These are phyloP conservation scores for Tuctoria greenei DNA, from an alignment of 176 grass and related monocot genomes.

Conservation along the genomic window DNA sequence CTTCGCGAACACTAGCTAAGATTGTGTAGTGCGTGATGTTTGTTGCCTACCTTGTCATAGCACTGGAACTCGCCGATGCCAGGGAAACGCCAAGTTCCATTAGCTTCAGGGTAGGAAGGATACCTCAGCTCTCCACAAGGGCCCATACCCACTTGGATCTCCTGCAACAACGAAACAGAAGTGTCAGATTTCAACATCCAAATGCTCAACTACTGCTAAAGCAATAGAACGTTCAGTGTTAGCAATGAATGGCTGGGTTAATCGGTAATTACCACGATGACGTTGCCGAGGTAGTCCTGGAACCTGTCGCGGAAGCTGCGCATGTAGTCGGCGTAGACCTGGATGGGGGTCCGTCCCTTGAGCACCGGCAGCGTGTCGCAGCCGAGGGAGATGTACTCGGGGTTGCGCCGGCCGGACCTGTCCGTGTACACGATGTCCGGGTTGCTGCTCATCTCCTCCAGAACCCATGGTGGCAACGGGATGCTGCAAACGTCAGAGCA, in stretches of 20 bases:
- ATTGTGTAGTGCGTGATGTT: too few relatives aligned
- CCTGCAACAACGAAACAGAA: constrained; percentile 42
- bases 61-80: constrained; percentile 98
- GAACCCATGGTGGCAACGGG: constrained; percentile 78
- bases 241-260: not conserved
- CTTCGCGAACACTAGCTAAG: not conserved
- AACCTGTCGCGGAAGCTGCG: constrained; percentile 83
- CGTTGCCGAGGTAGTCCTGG: constrained; percentile 61
- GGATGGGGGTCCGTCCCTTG: constrained; percentile 74
- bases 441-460: constrained; percentile 69
- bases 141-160: constrained; percentile 94
- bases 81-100: constrained; percentile 92
- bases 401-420: constrained; percentile 77
- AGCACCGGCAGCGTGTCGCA: constrained; percentile 82
- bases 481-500: constrained; percentile 51
- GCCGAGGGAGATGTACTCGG: constrained; percentile 91
- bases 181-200: not conserved
- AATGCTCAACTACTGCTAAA: not conserved
- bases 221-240: not conserved
- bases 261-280: constrained; percentile 58
- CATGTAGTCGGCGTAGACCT: constrained; percentile 95
- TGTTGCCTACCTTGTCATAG: constrained; percentile 67
- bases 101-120: constrained; percentile 92
- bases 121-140: constrained; percentile 97
- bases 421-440: constrained; percentile 89